These are phyloP conservation scores for Scedosporium apiospermum DNA, from an alignment of 2,329 filamentous ascomycete species.

Conservation along the genomic window DNA sequence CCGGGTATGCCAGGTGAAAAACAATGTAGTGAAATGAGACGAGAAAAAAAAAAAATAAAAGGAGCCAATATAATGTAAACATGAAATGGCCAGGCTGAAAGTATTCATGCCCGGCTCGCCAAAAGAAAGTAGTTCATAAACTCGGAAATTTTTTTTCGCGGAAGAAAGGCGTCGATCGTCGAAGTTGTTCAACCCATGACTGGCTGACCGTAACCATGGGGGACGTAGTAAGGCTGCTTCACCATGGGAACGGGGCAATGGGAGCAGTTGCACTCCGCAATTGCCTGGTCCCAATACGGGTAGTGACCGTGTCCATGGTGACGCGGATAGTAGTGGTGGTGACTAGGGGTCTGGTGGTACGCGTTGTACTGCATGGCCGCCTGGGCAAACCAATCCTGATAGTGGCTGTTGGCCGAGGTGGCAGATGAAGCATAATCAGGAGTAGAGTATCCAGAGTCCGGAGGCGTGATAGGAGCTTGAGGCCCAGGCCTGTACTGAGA, in stretches of 20 bases:
- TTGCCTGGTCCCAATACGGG: constrained; percentile 43
- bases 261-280: constrained; percentile 39
- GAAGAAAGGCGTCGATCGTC: neutral
- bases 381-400: constrained; percentile 48
- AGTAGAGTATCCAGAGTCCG: constrained; percentile 52
- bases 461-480: constrained; percentile 43
- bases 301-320: constrained; percentile 23
- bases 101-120: neutral
- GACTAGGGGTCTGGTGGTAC: constrained; percentile 28
- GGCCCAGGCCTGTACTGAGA: constrained; percentile 9
- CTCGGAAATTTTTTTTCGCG: neutral
- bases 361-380: constrained; percentile 29
- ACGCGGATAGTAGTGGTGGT: constrained; percentile 28
- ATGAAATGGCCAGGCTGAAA: neutral
- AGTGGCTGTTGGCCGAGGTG: constrained; percentile 42
- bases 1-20: constrained; percentile 4
- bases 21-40: neutral
- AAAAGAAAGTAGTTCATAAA: neutral
- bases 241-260: constrained; percentile 37
- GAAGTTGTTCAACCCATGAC: constrained; percentile 37
- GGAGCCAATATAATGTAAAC: neutral
- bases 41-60: neutral
- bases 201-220: constrained; percentile 41
- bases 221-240: constrained; percentile 36
- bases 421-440: constrained; percentile 49